Base-by-base conservation (phyloP, 176 grass and related monocot species). In the Oryza brachyantha region DNA sequence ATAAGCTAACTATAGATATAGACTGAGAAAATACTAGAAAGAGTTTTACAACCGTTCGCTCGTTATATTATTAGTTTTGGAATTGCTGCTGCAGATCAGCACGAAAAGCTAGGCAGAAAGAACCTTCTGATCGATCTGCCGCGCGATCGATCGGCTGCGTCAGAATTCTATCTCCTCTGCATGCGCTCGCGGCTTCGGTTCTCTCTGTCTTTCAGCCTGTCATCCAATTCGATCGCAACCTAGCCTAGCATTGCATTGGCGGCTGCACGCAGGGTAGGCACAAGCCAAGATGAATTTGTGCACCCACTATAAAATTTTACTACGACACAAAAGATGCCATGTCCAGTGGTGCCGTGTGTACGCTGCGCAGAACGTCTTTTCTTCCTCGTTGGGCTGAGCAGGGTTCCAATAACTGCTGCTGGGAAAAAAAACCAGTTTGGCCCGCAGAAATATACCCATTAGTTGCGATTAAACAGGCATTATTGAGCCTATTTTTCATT, bases 161-260 rank as follows among this genome's bases (percentile, higher is more conserved):
- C 79, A 27, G 45, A 69, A 52, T 21, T 21, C 16, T n/a, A 8
- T 42, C 22, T 16, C n/a, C 29, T 17, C 46, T 45, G 10, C 21
- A 27, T 42, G 60, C 42, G 70, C 75, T 76, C 86, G 75, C 85
- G 85, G 80, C 68, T 73, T 46, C 61, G 75, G 86, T 78, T 87
- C 59, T 38, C 4, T 10, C 61, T 27, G 61, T 64, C 40, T 2
- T 19, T 8, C 52, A n/a, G 52, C 13, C 25, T 70, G 71, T 27
- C 25, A 4, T 73, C 45, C 78, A 68, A 27, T 70, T 86, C 72
- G 27, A 67, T 66, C 39, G 86, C 80, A 66, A 27, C 54, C 45
- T 26, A n/a, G 27, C 22, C 24, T 24, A 57, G 16, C n/a, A n/a
- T n/a, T 24, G 48, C n/a, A n/a, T 16, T 21, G 17, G 48, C 70